phyloP scores from a whole-genome alignment of 2,329 filamentous ascomycete genomes.

The Leptographium radiaticola region DNA sequence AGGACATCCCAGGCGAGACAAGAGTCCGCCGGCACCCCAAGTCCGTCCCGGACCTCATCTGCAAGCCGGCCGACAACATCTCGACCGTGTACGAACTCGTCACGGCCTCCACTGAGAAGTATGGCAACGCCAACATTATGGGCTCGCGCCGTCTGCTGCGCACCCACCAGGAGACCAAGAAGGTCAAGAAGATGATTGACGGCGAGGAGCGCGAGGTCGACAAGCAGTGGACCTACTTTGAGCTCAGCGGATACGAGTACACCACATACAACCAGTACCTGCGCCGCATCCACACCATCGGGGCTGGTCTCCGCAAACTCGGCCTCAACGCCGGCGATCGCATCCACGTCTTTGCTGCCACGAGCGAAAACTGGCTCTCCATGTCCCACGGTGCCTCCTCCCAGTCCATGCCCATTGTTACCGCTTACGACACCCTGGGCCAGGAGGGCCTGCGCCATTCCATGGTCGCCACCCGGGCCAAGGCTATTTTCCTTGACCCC shows the following conservation, averaged over 20 bases:
- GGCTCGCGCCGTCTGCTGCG: slow-evolving; percentile 63
- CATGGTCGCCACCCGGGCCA: slow-evolving; percentile 56
- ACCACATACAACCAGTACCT: slow-evolving; percentile 69
- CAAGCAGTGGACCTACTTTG: slow-evolving; percentile 81
- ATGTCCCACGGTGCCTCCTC: slow-evolving; percentile 44
- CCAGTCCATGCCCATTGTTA: slow-evolving; percentile 72
- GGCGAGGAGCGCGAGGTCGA: slow-evolving; percentile 67
- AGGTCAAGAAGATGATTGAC: slow-evolving; percentile 78
- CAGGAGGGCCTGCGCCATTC: slow-evolving; percentile 65
- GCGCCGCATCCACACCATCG: slow-evolving; percentile 52
- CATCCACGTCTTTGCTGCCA: slow-evolving; percentile 71
- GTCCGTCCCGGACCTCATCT: slow-evolving; percentile 48
- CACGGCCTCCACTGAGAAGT: slow-evolving; percentile 50
- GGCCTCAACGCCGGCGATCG: slow-evolving; percentile 56
- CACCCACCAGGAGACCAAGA: slow-evolving; percentile 73
- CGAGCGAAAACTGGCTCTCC: slow-evolving; percentile 41
- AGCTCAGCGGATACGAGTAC: slow-evolving; percentile 68
- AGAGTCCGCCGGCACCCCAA: slow-evolving; percentile 54
- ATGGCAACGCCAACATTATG: slow-evolving; percentile 50
- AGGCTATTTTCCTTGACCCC: slow-evolving; percentile 62
- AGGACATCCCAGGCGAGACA: slow-evolving; percentile 59
- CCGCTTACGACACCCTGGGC: slow-evolving; percentile 70
- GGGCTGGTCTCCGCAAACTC: slow-evolving; percentile 58
- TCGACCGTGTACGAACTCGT: slow-evolving; percentile 67
- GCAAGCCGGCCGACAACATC: slow-evolving; percentile 49